These are phyloP conservation scores for Atkinsonella hypoxylon DNA, from an alignment of 2,329 filamentous ascomycete genomes.

Conservation along the genomic window DNA sequence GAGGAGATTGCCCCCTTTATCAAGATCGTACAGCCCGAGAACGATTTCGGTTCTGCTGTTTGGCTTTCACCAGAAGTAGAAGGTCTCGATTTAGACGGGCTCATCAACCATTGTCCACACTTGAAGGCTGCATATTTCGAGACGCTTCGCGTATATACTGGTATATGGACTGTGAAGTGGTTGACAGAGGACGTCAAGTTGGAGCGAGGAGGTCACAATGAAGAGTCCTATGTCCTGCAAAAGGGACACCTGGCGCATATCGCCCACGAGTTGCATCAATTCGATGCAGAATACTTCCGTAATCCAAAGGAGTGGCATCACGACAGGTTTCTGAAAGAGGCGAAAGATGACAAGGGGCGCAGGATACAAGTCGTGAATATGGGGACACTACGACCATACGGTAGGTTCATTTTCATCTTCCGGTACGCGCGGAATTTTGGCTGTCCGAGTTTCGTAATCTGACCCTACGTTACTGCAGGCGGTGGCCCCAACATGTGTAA, in stretches of 20 bases:
- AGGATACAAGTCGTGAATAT: slow-evolving; percentile 12
- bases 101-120: slow-evolving; percentile 24
- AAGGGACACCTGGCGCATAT: slow-evolving; percentile 25
- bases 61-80: slow-evolving; percentile 23
- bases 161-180: slow-evolving; percentile 19
- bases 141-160: slow-evolving; percentile 26
- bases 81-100: slow-evolving; percentile 22
- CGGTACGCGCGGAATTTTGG: too few relatives aligned
- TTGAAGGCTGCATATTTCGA: slow-evolving; percentile 29
- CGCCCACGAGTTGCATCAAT: slow-evolving; percentile 22
- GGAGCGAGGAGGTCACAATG: slow-evolving; percentile 12
- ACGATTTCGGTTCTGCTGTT: slow-evolving; percentile 24
- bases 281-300: slow-evolving; percentile 20
- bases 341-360: slow-evolving; percentile 13
- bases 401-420: slow-evolving; percentile 13
- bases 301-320: slow-evolving; percentile 24
- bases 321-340: slow-evolving; percentile 20
- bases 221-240: slow-evolving; percentile 17
- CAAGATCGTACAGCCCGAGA: slow-evolving; percentile 19
- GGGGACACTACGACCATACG: slow-evolving; percentile 20
- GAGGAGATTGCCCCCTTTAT: slow-evolving; percentile 25
- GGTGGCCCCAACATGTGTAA: slow-evolving; percentile 21
- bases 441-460: neutral
- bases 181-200: slow-evolving; percentile 22
- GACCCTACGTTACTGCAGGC: slow-evolving; percentile 13